Evolutionary conservation across 345 rosid genomes (phyloP).

Genomic region (Trapa bicornis): DNA sequence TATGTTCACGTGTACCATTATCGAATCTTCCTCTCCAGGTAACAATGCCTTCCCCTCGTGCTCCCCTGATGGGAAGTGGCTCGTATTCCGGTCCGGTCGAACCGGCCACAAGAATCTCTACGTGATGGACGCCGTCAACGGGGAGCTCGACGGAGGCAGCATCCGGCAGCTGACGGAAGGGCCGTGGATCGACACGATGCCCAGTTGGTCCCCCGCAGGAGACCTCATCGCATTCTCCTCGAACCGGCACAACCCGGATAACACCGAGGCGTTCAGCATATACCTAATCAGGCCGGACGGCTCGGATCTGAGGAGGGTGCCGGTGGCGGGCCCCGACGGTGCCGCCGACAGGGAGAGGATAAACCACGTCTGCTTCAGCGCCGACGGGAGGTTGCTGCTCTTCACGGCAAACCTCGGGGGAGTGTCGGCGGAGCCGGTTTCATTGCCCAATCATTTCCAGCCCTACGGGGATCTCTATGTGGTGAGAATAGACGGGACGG

Average conservation of each 20-base stretch:
- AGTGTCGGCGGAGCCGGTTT: conserved; percentile 65
- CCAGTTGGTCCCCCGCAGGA: conserved; percentile 64
- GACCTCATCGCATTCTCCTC: conserved; percentile 94
- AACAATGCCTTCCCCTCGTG: conserved; percentile 82
- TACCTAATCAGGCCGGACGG: conserved; percentile 64
- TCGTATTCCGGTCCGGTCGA: conserved; percentile 76
- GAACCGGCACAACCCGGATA: conserved; percentile 46
- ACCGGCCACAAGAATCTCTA: conserved; percentile 62
- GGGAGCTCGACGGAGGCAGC: conserved; percentile 36
- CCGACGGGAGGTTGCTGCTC: conserved; percentile 59
- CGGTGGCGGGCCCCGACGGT: conserved; percentile 34
- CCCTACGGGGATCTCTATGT: conserved; percentile 71
- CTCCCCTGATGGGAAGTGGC: conserved; percentile 68
- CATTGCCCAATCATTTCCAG: conserved; percentile 72
- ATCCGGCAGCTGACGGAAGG: conserved; percentile 57
- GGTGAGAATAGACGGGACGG: conserved; percentile 49
- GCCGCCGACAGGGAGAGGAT: conserved; percentile 56
- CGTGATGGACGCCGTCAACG: conserved; percentile 46
- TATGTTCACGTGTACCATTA: no score
- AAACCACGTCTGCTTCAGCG: conserved; percentile 65
- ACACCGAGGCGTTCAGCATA: conserved; percentile 30
- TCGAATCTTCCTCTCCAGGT: conserved; percentile 14
- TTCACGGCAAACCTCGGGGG: conserved; percentile 54
- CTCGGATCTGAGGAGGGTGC: conserved; percentile 43
- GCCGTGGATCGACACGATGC: conserved; percentile 84